Base-by-base conservation (phyloP, 1,284 basidiomycete genomes). In the Ceratobasidium sp. region DNA sequence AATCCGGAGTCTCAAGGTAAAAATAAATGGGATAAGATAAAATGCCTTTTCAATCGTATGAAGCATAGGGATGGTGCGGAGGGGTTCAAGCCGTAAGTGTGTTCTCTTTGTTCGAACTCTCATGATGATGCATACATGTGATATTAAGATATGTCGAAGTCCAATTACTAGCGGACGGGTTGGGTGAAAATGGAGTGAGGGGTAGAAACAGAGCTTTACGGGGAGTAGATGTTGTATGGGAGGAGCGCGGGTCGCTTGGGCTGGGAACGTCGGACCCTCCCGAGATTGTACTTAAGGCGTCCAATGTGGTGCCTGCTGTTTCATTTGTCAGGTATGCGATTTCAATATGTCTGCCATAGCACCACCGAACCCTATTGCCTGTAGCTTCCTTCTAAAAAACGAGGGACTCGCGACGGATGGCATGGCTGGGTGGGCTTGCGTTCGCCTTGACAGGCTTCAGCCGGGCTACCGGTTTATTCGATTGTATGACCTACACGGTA, bases 201-300 rank as follows among this genome's bases (percentile, higher is more conserved):
- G 60, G 60, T n/a, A 64, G 42, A 41, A 64, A 30, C 23, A 64
- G 53, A 42, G 36, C 60, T 13, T 21, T 64, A 5, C 47, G 60
- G 4, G 60, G 60, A n/a, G 21, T 16, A 29, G 60, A 64, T 16
- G 60, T 64, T 2, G 60, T 64, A 25, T 64, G 60, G 60, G 60
- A 64, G 25, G 60, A 53, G 36, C 47, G 36, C 4, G 50, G 50
- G 6, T 11, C 49, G 6, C 49, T 64, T 29, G 60, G 60, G 21
- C n/a, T n/a, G n/a, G n/a, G n/a, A n/a, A n/a, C n/a, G n/a, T 39
- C 36, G n/a, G 60, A 64, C 50, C 60, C 60, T 13, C 60, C 60
- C 33, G 50, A 53, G 47, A 64, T 64, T 27, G 60, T 53, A 13
- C 60, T 64, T 23, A 64, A 64, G 42, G 60, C 60, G 9, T 41